Base-by-base conservation (phyloP, 2,329 filamentous ascomycete genomes). In the Mariannaea sp. region DNA sequence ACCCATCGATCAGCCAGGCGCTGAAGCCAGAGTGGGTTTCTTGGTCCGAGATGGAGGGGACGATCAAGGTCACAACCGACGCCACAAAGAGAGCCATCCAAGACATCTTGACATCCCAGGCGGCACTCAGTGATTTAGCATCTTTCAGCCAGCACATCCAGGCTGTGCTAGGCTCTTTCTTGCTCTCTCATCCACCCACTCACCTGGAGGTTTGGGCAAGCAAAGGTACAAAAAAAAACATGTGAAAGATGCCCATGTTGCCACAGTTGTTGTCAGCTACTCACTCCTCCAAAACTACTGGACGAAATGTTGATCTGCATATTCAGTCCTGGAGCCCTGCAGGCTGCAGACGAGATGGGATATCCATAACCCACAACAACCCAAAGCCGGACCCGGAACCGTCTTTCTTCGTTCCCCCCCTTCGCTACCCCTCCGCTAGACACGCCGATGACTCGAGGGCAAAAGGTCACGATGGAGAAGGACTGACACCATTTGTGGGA, bases 291-390 rank as follows among this genome's bases (percentile, higher is more conserved):
- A n/a, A 47, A 39, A 41, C 38, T 10, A 19, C 12, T 35, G 20
- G 44, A 26, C 35, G 26, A 39, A 54, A 44, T 40, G 41, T 45
- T 45, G 51, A 54, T 54, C 51, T 56, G 53, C 53, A 56, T 39
- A 19, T 16, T 17, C 33, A 4, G 8, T 30, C n/a, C n/a, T n/a
- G 33, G 4, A 12, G 19, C 3, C 19, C 17, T 49, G 39, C 30
- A n/a, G 9, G 29, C 19, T 35, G 19, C 36, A 27, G 24, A 17
- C 42, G 29, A 46, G 41, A 38, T 24, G 38, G 48, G 24, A 29
- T 44, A 43, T 26, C 30, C 33, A 29, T 38, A n/a, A n/a, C n/a
- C n/a, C n/a, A n/a, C n/a, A n/a, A n/a, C n/a, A n/a, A n/a, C n/a
- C n/a, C n/a, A n/a, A n/a, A n/a, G n/a, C n/a, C n/a, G n/a, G n/a